Evolutionary conservation across 1,284 basidiomycete species (phyloP), one percentile per base, ranked within the genome.

Genomic region (Cutaneotrichosporon cutaneum): DNA sequence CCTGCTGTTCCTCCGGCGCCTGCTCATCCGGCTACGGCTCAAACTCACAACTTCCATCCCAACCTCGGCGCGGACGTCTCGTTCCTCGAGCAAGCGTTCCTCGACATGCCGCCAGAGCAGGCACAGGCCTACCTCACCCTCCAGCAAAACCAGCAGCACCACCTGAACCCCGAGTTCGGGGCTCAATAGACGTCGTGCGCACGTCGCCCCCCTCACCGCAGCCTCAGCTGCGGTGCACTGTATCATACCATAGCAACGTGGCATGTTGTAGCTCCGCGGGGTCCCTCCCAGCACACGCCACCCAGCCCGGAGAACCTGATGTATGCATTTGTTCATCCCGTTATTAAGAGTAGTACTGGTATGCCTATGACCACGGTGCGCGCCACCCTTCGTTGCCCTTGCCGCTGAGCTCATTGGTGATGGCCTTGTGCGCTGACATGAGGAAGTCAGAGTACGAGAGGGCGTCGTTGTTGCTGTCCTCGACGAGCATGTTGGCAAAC

Each of bases 381-480:
- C 69, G 72, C 78, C 78, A 80, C 14, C 77, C 72, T 14, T 77
- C 75, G 47, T 72, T 76, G 10, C 70, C 66, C n/a, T 69, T 69
- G 18, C 78, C 79, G 52, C 70, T 74, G 55, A 80, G 60, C 61
- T 80, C 79, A 52, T 79, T 78, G 51, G 77, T 80, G n/a, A 81
- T 78, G 5, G 70, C 66, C 59, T 74, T 76, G 64, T 81, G 79
- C 32, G 75, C 73, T 1, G 72, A 74, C 77, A 78, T 81, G 33
- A 81, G 62, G 59, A 77, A 92, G 75, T 94, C 90, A 7, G 88
- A 79, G 79, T 94, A 94, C 1, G 88, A 87, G 86, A 96, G 86
- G 0, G 90, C 90, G 51, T 92, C 94, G 72, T 97, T 97, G 78
- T 99, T 99, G 76, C 90, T 87, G 80, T 99, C 96, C 81, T 99